Evolutionary conservation across 2,329 filamentous ascomycete species (phyloP).

Genomic region (Huntiella decipiens): DNA sequence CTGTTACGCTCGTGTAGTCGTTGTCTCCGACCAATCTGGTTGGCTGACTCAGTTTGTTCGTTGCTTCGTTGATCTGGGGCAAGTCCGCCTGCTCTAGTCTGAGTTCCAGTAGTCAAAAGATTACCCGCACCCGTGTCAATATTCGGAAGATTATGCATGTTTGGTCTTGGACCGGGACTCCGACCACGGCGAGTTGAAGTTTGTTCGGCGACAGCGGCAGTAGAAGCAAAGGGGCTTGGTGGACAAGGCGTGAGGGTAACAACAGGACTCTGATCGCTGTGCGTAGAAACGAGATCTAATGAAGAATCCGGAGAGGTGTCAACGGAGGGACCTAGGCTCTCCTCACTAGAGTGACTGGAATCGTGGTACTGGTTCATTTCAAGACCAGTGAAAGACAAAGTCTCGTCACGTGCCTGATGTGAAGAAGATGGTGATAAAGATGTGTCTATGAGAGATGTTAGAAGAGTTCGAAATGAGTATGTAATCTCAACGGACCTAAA

Average conservation of each 20-base stretch:
- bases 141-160: conserved; percentile 3
- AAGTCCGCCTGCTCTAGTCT: conserved; percentile 1
- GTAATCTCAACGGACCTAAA: conserved; percentile 1
- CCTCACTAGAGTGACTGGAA: conserved; percentile 1
- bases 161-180: conserved; percentile 2
- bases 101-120: background rate
- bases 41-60: conserved; percentile 23
- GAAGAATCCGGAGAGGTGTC: background rate
- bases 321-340: background rate
- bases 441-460: conserved; percentile 4
- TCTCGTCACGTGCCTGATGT: background rate
- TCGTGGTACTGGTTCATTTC: background rate
- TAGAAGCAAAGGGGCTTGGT: background rate
- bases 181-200: background rate
- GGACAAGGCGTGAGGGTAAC: background rate
- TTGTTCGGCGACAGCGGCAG: background rate
- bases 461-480: background rate
- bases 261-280: background rate
- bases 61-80: conserved; percentile 3
- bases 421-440: background rate
- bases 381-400: background rate
- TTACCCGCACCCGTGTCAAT: background rate
- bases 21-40: conserved; percentile 26
- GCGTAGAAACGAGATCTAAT: background rate
- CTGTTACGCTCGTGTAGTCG: conserved; percentile 27